Base-by-base conservation (phyloP, 345 rosid species). In the Carallia brachiata region DNA sequence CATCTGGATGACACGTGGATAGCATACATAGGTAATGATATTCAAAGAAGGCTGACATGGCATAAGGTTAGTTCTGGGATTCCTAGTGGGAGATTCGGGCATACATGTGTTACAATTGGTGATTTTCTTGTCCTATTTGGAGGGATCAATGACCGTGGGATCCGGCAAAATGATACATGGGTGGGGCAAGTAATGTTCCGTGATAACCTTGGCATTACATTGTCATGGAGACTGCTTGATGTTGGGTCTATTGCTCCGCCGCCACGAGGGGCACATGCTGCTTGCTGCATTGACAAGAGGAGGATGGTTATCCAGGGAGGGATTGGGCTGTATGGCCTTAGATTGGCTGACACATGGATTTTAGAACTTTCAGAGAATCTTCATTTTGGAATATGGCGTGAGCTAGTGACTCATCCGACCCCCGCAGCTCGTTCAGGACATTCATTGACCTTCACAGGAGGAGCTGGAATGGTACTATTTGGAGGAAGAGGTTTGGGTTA, bases 1-100 rank as follows among this genome's bases (percentile, higher is more conserved):
- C 96, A 95, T 89, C 92, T 92, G 36, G 99, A 95, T 67, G 99
- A 95, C 63, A 89, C 99, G 48, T 95, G 99, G 97, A 84, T 84
- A 52, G 88, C 96, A 37, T 82, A 84, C 53, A 68, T 80, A 6
- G 92, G 90, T 17, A 83, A 84, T 65, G 83, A 84, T 50, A 81
- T 84, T 34, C 85, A 31, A 17, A 83, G 79, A 47, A 80, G 36
- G 37, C 40, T 84, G 68, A 78, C 66, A 53, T 95, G 97, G 97
- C 86, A 80, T 67, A 95, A 84, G 83, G 83, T 90, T 7, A 75
- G 76, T 44, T 77, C 90, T 9, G 96, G 95, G 30, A 80, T 80
- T 61, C 99, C 93, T 2, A 89, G 96, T 63, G 97, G 99, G 57
- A 85, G 99, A 81, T 95, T 95, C 28, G 99, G 99, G 52, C 99